Conservation (phyloP, 1,284 basidiomycete genomes). For the Boletus sp. region DNA sequence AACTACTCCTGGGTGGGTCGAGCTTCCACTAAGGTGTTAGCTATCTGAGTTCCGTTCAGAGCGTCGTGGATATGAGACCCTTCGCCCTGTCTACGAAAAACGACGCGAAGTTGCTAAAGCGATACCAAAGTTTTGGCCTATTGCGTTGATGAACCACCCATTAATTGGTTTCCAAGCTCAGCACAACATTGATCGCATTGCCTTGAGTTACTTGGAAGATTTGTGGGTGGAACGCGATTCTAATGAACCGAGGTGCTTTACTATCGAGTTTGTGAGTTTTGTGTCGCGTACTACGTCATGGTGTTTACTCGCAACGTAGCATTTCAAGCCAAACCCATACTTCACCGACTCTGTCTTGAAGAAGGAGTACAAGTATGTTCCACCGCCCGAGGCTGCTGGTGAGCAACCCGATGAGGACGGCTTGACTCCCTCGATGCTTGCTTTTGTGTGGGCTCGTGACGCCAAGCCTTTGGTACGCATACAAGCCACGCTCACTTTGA, state of each 20-base stretch:
- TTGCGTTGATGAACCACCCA: slow-evolving; percentile 68
- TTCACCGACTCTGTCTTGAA: slow-evolving; percentile 70
- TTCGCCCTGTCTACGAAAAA: slow-evolving; percentile 61
- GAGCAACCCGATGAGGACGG: slow-evolving; percentile 68
- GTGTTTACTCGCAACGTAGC: slow-evolving; percentile 36
- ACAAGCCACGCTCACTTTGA: not conserved
- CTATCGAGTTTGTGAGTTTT: slow-evolving; percentile 71
- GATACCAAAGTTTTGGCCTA: slow-evolving; percentile 75
- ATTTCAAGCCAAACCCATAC: slow-evolving; percentile 81
- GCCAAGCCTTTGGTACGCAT: slow-evolving; percentile 56
- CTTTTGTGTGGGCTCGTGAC: slow-evolving; percentile 75
- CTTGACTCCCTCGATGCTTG: slow-evolving; percentile 67
- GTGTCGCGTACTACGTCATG: not conserved
- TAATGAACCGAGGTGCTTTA: slow-evolving; percentile 67
- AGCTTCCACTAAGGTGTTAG: slow-evolving; percentile 1
- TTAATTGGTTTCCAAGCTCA: slow-evolving; percentile 59
- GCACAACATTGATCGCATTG: slow-evolving; percentile 67
- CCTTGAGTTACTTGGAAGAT: slow-evolving; percentile 73
- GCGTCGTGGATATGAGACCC: slow-evolving; percentile 52
- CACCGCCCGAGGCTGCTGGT: slow-evolving; percentile 47
- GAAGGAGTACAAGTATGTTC: slow-evolving; percentile 72
- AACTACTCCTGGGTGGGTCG: slow-evolving; percentile 65
- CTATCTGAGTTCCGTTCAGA: slow-evolving; percentile 42
- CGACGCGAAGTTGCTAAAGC: slow-evolving; percentile 60
- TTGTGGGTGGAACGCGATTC: slow-evolving; percentile 71